Evolutionary conservation across 306 rosid species (phyloP), one percentile per base, ranked within the genome.

Genomic region (Datisca glomerata): DNA sequence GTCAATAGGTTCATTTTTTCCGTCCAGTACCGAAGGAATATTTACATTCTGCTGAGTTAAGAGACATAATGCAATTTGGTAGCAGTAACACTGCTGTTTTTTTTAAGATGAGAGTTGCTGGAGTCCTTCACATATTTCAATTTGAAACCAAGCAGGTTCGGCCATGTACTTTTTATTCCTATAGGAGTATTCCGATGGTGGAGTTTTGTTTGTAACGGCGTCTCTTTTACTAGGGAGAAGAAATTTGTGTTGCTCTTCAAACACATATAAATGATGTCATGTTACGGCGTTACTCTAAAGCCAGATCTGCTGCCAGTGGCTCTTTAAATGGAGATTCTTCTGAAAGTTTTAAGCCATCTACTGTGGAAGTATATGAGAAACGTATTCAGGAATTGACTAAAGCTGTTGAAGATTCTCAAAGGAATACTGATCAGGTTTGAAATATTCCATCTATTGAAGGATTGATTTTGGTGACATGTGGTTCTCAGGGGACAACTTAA

Each of bases 11-110:
- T 53, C 94, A 86, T 60, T 86, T 86, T 78, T 86, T 86, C 32
- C 96, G 94, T 47, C 96, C 96, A 4, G 70, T 86, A 64, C 96
- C 96, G 1, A 86, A 86, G 70, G 96, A 86, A 49, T 86, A 86
- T 65, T 57, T 86, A 53, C 94, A 86, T 59, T 86, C 96, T 31
- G 96, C 96, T 25, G 96, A 86, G 53, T 69, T 86, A 59, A 80
- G 93, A 69, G 96, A 86, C 56, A 86, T 86, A 68, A 86, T 82
- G 94, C 96, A 86, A 63, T 86, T 86, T 19, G 96, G 96, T 47
- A 86, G 94, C 47, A 86, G 96, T 73, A 86, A 86, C 35, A 73
- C 94, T 58, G 96, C 96, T 8, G 96, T 86, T 53, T 86, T 86
- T 65, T 86, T 86, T 51, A 86, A 86, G 61, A 86, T 86, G 96